Conservation (phyloP, 441 rosid species). For the Corymbia calophylla region DNA sequence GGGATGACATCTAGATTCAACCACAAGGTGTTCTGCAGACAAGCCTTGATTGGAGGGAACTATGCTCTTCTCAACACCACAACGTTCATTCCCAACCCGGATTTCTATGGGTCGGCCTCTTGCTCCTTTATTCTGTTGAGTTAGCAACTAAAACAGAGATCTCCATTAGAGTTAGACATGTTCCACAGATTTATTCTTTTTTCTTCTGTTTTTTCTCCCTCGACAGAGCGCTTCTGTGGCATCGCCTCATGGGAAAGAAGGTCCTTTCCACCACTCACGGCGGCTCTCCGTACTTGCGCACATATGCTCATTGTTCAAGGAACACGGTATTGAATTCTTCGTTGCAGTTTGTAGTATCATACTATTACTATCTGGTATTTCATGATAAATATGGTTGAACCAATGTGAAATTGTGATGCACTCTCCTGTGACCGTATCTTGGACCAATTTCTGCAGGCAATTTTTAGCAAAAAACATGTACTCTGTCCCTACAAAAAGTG, state of each 20-base stretch:
- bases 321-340: slow-evolving; percentile 9
- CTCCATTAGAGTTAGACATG: neutral
- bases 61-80: neutral
- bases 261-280: slow-evolving; percentile 27
- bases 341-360: neutral
- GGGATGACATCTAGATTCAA: neutral
- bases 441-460: too few relatives aligned
- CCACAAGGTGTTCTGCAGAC: neutral
- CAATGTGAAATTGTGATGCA: too few relatives aligned
- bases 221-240: slow-evolving; percentile 55
- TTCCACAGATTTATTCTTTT: neutral
- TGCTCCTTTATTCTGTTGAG: neutral
- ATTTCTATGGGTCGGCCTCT: neutral
- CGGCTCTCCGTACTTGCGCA: slow-evolving; percentile 28
- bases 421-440: too few relatives aligned
- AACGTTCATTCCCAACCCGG: neutral
- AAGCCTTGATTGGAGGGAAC: neutral
- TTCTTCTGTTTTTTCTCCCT: neutral
- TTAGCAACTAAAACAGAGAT: neutral
- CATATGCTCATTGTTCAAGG: slow-evolving; percentile 49
- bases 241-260: slow-evolving; percentile 44
- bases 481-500: neutral
- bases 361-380: neutral
- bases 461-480: neutral
- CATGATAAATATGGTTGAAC: too few relatives aligned